Evolutionary conservation across 2,329 filamentous ascomycete species (phyloP), one percentile per base, ranked within the genome.

Genomic region (Penicillium paneum): DNA sequence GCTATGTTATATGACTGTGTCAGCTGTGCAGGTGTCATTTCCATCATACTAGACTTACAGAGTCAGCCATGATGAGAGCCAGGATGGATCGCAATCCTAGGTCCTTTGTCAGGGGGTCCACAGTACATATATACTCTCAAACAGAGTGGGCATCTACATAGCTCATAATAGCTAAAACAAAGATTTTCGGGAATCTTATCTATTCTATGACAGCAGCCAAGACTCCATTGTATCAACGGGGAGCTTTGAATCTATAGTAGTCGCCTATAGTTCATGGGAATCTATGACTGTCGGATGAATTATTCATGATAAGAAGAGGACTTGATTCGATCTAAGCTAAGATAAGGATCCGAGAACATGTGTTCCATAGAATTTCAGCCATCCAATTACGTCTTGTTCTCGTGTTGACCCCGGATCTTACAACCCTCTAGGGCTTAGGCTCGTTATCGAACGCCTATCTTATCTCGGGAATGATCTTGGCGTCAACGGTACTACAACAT

Each of bases 1-100:
- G 71, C 72, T 71, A 35, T 50, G 24, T 31, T 69, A 32, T 45
- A 31, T 31, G 28, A 8, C 19, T 45, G 50, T 63, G 17, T 34
- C 12, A 17, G 29, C 8, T 3, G 29, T 56, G 11, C 32, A 21
- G 31, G 13, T 13, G 35, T 17, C 6, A 13, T 34, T 19, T 8
- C 11, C n/a, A 4, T 8, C 2, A 21, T 34, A 26, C 7, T 31
- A 32, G 24, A 54, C 59, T 26, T 50, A 60, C 52, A 21, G 43
- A 8, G 8, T 58, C 52, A 1, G 54, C 55, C 59, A 58, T 60
- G 24, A 7, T 49, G 35, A 42, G 24, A 39, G 36, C 26, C 29
- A 40, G 19, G n/a, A 36, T 45, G 21, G 19, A 36, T 43, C 8
- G 7, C 8, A 41, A 13, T 40, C 28, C 39, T 24, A 15, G n/a